These are phyloP conservation scores for Limonium bicolor DNA, from an alignment of 148 eudicot species.

Conservation along the genomic window DNA sequence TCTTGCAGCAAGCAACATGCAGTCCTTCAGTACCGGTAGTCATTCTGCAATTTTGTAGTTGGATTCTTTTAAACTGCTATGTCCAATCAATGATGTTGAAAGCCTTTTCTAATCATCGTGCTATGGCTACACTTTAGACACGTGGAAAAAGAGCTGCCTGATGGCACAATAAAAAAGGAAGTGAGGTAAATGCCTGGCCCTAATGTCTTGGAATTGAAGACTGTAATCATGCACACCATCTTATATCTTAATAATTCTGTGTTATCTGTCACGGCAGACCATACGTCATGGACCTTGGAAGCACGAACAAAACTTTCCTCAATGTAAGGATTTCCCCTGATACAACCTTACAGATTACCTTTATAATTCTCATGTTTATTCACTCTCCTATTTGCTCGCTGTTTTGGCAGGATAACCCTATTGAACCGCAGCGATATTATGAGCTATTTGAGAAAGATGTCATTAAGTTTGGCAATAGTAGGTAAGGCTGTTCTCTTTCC, in stretches of 20 bases:
- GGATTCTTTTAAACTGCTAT: too few relatives aligned
- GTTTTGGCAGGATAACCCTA: constrained; percentile 50
- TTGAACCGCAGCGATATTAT: constrained; percentile 80
- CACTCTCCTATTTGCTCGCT: background rate
- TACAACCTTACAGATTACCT: background rate
- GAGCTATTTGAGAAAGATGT: constrained; percentile 85
- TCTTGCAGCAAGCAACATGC: constrained; percentile 98
- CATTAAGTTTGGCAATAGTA: constrained; percentile 82
- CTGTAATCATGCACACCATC: too few relatives aligned
- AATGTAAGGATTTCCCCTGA: constrained; percentile 37
- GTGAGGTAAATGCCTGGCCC: constrained; percentile 49
- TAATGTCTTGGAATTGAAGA: too few relatives aligned
- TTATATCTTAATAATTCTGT: too few relatives aligned
- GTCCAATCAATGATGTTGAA: too few relatives aligned
- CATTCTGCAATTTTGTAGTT: too few relatives aligned
- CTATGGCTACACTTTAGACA: too few relatives aligned
- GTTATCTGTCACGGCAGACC: too few relatives aligned
- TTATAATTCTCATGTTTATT: too few relatives aligned
- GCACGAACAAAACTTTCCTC: constrained; percentile 88
- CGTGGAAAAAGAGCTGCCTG: constrained; percentile 77
- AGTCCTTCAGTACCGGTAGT: constrained; percentile 73
- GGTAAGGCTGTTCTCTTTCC: too few relatives aligned
- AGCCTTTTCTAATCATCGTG: too few relatives aligned
- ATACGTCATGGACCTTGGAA: constrained; percentile 94
- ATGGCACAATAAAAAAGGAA: constrained; percentile 61